Base-by-base conservation (phyloP, 495 filamentous ascomycete species). In the Friedmanniomyces simplex region DNA sequence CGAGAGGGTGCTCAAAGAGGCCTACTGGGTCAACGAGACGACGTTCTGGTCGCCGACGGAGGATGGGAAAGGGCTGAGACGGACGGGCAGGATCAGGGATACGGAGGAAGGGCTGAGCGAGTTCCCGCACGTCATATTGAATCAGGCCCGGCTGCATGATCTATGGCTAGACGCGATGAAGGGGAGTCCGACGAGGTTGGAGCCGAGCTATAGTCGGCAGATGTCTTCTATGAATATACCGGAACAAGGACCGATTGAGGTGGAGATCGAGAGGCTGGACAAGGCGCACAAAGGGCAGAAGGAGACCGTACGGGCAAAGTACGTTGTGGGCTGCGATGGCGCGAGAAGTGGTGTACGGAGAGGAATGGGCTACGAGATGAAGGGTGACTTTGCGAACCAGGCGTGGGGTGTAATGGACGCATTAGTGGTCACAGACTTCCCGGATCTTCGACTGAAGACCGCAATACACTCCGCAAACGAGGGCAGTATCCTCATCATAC, bases 351-450 rank as follows among this genome's bases (percentile, higher is more conserved):
- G 71, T 34, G 74, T 89, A 22, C 79, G 88, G 39, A 79, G 76
- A 60, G 77, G 79, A 0, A 77, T 94, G 21, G 85, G 84, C 2
- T 81, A 79, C 66, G 74, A 76, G 39, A 85, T 94, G 82, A 61
- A 85, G 2, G 88, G 88, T 18, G 87, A 94, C 65, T 83, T 76
- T 62, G 83, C 74, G 32, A 86, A 91, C 67, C 75, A 82, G 30
- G 77, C 86, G 47, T 88, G 84, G 84, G 89, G 89, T 58, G 89
- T 94, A 14, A 85, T 93, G 82, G 89, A 95, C 58, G 76, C 88
- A 58, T 79, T 85, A 32, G 83, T 86, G 5, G 74, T 72, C 5
- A 91, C 89, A 0, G 71, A 83, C 63, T 95, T 91, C 70, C 89
- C 88, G 4, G 83, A 86, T 60, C 80, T 86, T 59, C 75, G 83